A percentile compares a stretch with the other conserved stretches of the same genome.
phyloP scores from a whole-genome alignment of 1,284 basidiomycete genomes.

The Ustilago trichophora region DNA sequence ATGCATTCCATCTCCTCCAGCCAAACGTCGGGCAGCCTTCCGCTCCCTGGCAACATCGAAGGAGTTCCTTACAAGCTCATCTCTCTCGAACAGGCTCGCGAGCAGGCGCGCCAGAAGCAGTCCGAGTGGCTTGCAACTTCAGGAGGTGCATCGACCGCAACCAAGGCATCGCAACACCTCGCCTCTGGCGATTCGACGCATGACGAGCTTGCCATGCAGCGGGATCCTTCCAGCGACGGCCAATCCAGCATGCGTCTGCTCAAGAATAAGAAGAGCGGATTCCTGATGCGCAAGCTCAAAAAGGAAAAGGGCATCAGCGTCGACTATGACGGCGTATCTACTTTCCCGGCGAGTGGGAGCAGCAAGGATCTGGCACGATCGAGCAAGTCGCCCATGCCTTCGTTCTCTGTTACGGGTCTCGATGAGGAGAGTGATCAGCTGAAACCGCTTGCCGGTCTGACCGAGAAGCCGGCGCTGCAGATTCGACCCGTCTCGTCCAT shows the following conservation, averaged over 20 bases:
- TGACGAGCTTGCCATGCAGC: constrained; percentile 25
- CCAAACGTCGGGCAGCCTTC: constrained; percentile 30
- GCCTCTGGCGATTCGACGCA: constrained; percentile 9
- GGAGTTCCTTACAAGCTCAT: constrained; percentile 61
- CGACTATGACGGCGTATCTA: constrained; percentile 37
- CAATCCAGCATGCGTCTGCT: constrained; percentile 25
- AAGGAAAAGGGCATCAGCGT: constrained; percentile 49
- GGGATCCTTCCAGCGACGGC: constrained; percentile 23
- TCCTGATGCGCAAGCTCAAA: constrained; percentile 52
- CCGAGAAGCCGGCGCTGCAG: constrained; percentile 45
- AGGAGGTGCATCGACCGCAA: not conserved
- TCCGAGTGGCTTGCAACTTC: constrained; percentile 43
- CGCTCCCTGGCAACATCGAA: constrained; percentile 46
- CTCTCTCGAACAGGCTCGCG: constrained; percentile 53
- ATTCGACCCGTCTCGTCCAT: constrained; percentile 55
- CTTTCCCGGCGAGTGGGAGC: constrained; percentile 29
- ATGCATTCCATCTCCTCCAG: constrained; percentile 20
- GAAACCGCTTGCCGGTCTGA: constrained; percentile 6
- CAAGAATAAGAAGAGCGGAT: constrained; percentile 60
- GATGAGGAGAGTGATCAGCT: constrained; percentile 24
- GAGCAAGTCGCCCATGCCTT: constrained; percentile 40
- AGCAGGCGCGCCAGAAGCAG: constrained; percentile 45
- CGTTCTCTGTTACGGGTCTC: constrained; percentile 34
- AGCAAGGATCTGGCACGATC: constrained; percentile 14
- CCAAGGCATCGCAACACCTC: constrained; percentile 12